Evolutionary conservation across 2,329 filamentous ascomycete species (phyloP), one percentile per base, ranked within the genome.

Genomic region (Cordyceps militaris): DNA sequence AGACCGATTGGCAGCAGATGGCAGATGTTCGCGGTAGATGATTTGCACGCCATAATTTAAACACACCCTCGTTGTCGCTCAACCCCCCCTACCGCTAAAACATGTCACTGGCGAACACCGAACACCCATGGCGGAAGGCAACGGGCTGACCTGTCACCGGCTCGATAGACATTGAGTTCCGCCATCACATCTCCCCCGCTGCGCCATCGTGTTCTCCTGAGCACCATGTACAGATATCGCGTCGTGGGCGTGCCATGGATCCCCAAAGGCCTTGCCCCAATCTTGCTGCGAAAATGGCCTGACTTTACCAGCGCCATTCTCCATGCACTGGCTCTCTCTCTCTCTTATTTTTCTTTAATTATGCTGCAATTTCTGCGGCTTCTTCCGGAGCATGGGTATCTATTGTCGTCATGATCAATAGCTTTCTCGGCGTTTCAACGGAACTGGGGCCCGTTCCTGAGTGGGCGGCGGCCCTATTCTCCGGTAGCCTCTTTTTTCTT

Each of bases 221-320:
- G n/a, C 32, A 53, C 43, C 11, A n/a, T 36, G 4, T 6, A 38
- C 11, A 32, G 40, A 46, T 34, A 36, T 9, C 19, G 9, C 26
- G 13, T 30, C 24, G 14, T 11, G 11, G 8, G 28, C 21, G 16
- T 42, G n/a, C 11, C 38, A 24, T n/a, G 5, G 4, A n/a, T 11
- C 30, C 9, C 21, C 30, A 10, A 53, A 21, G 19, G 50, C n/a
- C 49, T 26, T 42, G 36, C 23, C 14, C n/a, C 30, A 53, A 43
- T 53, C 8, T 23, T 26, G 5, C 42, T 48, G 53, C 24, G 30
- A 40, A 21, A 56, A 49, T 56, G 53, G 53, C 53, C 53, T 56
- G 53, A 56, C 34, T 49, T 28, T 53, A 2, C 16, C 42, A 4
- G 52, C 52, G 30, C 42, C 30, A 55, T 55, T 55, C 44, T 49